phyloP scores from a whole-genome alignment of 2,329 filamentous ascomycete species.

The Diplodia corticola region DNA sequence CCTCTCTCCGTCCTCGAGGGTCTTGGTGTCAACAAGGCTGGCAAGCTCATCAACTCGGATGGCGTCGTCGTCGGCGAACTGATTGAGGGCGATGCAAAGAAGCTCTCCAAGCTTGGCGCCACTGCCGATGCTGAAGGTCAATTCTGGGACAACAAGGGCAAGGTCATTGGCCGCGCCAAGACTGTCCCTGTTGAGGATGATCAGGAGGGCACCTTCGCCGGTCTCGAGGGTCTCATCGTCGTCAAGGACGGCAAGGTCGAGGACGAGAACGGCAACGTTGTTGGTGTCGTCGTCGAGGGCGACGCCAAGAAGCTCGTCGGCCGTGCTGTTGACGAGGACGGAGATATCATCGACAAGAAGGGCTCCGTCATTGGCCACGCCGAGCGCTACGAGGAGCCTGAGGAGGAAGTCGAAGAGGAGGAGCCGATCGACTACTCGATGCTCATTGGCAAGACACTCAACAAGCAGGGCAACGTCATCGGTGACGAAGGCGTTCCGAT shows the following conservation, averaged over 20 bases:
- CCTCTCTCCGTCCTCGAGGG: conserved; percentile 53
- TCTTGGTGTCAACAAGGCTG: conserved; percentile 52
- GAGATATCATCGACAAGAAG: conserved; percentile 56
- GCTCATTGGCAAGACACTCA: conserved; percentile 49
- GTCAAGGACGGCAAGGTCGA: conserved; percentile 53
- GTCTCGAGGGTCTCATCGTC: conserved; percentile 52
- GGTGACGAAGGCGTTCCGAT: conserved; percentile 53
- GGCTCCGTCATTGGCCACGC: conserved; percentile 54
- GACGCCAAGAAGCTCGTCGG: conserved; percentile 54
- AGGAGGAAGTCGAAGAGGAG: conserved; percentile 50
- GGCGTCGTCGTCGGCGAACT: conserved; percentile 52
- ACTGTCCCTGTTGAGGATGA: conserved; percentile 49
- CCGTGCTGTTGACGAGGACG: conserved; percentile 53
- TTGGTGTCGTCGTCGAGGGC: conserved; percentile 51
- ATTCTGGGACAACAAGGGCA: conserved; percentile 57
- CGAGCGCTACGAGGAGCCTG: conserved; percentile 63
- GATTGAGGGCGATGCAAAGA: conserved; percentile 53
- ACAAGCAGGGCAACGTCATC: conserved; percentile 54
- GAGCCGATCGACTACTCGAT: conserved; percentile 46
- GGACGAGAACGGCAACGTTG: conserved; percentile 53
- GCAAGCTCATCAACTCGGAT: conserved; percentile 51
- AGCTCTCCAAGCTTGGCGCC: conserved; percentile 51
- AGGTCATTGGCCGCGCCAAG: conserved; percentile 53
- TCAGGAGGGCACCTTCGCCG: conserved; percentile 52
- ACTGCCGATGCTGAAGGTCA: conserved; percentile 50